Evolutionary conservation across 2,329 filamentous ascomycete species (phyloP).

Genomic region (Botrytis porri): DNA sequence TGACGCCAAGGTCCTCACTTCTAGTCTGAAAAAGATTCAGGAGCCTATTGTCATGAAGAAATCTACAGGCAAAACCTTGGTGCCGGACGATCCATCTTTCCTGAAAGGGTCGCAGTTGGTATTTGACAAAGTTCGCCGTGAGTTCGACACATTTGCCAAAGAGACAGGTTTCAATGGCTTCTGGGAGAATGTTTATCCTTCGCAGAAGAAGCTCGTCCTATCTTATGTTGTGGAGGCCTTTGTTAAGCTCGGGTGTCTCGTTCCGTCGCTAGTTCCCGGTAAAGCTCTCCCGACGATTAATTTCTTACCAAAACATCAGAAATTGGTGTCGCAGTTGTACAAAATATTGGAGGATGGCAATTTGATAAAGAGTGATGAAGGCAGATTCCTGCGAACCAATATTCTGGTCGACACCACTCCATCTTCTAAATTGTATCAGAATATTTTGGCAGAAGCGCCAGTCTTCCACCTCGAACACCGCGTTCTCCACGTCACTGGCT

Average conservation of each 20-base stretch:
- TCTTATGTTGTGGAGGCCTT: neutral
- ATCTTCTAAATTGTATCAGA: conserved; percentile 30
- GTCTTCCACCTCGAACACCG: conserved; percentile 38
- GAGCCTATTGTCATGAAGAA: neutral
- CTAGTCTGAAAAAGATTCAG: neutral
- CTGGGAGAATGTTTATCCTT: neutral
- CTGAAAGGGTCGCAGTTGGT: neutral
- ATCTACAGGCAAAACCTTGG: neutral
- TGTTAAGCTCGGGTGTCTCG: neutral
- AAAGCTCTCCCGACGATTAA: neutral
- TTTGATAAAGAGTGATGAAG: neutral
- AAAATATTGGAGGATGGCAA: neutral
- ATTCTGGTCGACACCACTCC: conserved; percentile 16
- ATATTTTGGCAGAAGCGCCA: conserved; percentile 27
- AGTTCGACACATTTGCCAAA: neutral
- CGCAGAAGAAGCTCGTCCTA: neutral
- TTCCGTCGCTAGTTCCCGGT: neutral
- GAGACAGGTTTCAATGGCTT: neutral
- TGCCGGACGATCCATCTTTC: neutral
- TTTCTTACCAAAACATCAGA: neutral
- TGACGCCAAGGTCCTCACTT: neutral
- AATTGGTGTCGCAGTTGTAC: neutral
- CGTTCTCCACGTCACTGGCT: conserved; percentile 23
- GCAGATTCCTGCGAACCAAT: conserved; percentile 17
- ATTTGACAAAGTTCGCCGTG: neutral